Evolutionary conservation across 169 alveolate species (phyloP).

Genomic region (Toxoplasma gondii): DNA sequence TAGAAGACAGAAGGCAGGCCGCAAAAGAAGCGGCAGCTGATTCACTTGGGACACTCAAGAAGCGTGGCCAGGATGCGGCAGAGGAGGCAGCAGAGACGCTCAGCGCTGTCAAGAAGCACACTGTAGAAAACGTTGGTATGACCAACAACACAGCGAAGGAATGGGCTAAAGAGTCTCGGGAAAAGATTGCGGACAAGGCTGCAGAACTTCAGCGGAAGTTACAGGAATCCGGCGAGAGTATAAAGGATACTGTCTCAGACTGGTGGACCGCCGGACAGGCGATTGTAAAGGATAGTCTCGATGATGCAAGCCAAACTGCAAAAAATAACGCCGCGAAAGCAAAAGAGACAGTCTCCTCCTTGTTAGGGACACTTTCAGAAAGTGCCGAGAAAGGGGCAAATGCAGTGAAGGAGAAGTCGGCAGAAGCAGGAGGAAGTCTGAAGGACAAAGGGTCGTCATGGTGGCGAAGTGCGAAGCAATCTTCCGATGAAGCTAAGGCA

Average conservation of each 20-base stretch:
- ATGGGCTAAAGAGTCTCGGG: not conserved
- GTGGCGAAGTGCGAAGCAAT: not conserved
- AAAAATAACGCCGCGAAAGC: not conserved
- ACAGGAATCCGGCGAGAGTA: not conserved
- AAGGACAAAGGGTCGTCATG: constrained; percentile 22
- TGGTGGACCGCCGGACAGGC: not conserved
- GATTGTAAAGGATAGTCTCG: not conserved
- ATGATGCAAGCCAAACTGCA: not conserved
- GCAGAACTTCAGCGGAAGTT: not conserved
- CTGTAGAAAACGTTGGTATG: not conserved
- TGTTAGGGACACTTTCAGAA: not conserved
- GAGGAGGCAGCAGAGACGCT: not conserved
- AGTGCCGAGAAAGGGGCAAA: not conserved
- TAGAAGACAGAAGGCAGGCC: not conserved
- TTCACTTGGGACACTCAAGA: not conserved
- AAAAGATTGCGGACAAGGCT: not conserved
- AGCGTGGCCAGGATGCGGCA: not conserved
- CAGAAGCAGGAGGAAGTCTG: not conserved
- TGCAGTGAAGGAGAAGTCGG: not conserved
- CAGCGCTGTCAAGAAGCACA: not conserved
- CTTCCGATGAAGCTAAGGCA: not conserved
- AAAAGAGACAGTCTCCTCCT: not conserved
- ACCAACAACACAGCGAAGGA: not conserved
- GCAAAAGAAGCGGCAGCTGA: not conserved
- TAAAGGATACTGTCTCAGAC: not conserved